Conservation (phyloP, 2,329 filamentous ascomycete species). For the Colletotrichum eremochloae region DNA sequence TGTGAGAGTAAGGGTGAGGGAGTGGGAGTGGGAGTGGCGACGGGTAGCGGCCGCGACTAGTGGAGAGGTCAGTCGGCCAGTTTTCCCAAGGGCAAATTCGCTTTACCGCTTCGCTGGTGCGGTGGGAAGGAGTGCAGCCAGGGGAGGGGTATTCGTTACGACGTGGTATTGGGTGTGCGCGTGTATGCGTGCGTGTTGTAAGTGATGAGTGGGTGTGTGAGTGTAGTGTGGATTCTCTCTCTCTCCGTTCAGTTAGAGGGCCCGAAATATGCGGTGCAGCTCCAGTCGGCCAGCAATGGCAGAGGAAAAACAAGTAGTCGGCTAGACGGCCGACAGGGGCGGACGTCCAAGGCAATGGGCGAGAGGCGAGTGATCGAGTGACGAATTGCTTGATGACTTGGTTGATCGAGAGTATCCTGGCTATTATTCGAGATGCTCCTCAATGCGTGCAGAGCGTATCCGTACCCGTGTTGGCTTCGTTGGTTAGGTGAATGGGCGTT, state of each 20-base stretch:
- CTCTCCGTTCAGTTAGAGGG: not conserved
- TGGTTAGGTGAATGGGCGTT: slow-evolving; percentile 28
- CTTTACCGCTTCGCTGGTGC: slow-evolving; percentile 39
- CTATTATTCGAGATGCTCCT: slow-evolving; percentile 3
- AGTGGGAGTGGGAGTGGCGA: slow-evolving; percentile 31
- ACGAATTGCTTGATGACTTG: not conserved
- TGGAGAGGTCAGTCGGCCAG: slow-evolving; percentile 35
- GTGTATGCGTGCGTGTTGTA: not conserved
- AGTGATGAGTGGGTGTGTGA: not conserved
- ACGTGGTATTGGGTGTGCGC: not conserved
- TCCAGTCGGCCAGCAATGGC: slow-evolving; percentile 2
- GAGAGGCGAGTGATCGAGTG: slow-evolving; percentile 7
- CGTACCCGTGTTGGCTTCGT: slow-evolving; percentile 22
- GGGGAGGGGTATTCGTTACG: not conserved
- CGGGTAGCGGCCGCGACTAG: slow-evolving; percentile 28
- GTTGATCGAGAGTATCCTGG: not conserved
- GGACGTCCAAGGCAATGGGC: not conserved
- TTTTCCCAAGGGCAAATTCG: slow-evolving; percentile 11
- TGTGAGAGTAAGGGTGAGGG: slow-evolving; percentile 6
- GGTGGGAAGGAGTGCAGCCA: slow-evolving; percentile 24
- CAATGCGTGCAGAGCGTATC: not conserved
- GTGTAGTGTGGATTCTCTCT: not conserved
- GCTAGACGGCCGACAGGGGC: slow-evolving; percentile 18
- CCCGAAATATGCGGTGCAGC: slow-evolving; percentile 2
- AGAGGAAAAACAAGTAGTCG: slow-evolving; percentile 8